Evolutionary conservation across 805 yeast species (phyloP), one percentile per base, ranked within the genome.

Genomic region (Saturnispora dispora): DNA sequence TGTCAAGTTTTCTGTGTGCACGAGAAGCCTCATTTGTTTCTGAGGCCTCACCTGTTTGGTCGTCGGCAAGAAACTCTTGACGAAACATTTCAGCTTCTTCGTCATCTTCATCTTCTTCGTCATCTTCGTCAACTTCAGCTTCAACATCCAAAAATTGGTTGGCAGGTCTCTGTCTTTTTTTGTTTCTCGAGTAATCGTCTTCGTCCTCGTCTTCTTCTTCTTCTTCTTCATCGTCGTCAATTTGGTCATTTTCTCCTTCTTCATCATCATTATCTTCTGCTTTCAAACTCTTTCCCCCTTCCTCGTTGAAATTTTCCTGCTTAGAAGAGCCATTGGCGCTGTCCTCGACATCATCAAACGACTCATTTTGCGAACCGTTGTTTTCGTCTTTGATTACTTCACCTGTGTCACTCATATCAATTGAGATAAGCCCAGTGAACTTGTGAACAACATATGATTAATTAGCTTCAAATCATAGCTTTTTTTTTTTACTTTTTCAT

Each of bases 51-150:
- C 46, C 27, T 17, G 27, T 25, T 47, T 80, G 85, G 57, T 87
- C 96, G 56, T 80, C 86, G 2, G 87, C 81, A 57, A 86, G 81
- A 63, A 86, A 86, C 62, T 88, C 91, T 64, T 85, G 95, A 61
- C 88, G 80, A 44, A 85, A 79, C 30, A 87, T 71, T 56, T 86
- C 97, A n/a, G 95, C 90, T 58, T 85, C 98, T 56, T 91, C 98
- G 46, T 89, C 98, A 55, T 90, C 98, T 55, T 88, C 91, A 30
- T 82, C 81, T 42, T 85, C 95, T 58, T 91, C 98, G 51, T 93
- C 98, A 58, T 93, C 98, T 55, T 91, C 98, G 67, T 91, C 96
- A 52, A 93, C 99, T 67, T 91, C 98, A 53, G 97, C 99, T 74
- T 93, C 98, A 50, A 93, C 95, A 86, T 93, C 99, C 70, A 93